Conservation (phyloP, 495 filamentous ascomycete species). For the Lophium mytilinum region DNA sequence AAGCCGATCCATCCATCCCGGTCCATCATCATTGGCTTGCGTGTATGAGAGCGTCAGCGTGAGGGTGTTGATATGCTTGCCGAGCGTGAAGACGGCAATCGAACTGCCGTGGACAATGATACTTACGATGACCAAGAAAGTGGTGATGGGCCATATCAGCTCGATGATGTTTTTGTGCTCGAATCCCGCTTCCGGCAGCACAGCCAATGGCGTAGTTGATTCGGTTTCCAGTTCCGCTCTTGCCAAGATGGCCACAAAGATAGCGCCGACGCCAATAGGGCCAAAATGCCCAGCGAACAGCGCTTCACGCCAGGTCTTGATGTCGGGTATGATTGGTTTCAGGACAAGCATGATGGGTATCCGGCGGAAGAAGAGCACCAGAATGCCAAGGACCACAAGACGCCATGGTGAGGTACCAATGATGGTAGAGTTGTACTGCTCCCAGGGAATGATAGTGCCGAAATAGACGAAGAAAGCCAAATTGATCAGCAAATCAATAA, state of each 20-base stretch:
- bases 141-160: slow-evolving; percentile 92
- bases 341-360: slow-evolving; percentile 91
- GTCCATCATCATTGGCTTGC: slow-evolving; percentile 76
- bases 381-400: slow-evolving; percentile 76
- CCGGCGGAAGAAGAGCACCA: slow-evolving; percentile 92
- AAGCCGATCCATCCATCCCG: slow-evolving; percentile 88
- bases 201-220: slow-evolving; percentile 57
- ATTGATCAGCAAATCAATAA: slow-evolving; percentile 95
- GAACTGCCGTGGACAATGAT: slow-evolving; percentile 97
- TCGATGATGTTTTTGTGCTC: slow-evolving; percentile 62
- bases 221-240: slow-evolving; percentile 77
- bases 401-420: slow-evolving; percentile 78
- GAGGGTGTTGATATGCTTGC: slow-evolving; percentile 96
- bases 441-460: slow-evolving; percentile 95
- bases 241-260: slow-evolving; percentile 89
- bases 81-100: slow-evolving; percentile 94
- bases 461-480: slow-evolving; percentile 97
- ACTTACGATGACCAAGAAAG: slow-evolving; percentile 87
- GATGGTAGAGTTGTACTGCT: slow-evolving; percentile 62
- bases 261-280: slow-evolving; percentile 93
- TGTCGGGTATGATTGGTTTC: slow-evolving; percentile 90
- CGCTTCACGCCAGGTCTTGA: slow-evolving; percentile 98
- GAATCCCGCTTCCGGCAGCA: slow-evolving; percentile 45
- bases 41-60: slow-evolving; percentile 95
- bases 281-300: slow-evolving; percentile 98